phyloP scores from a whole-genome alignment of 176 grass and related monocot genomes.

The Dactylis glomerata region DNA sequence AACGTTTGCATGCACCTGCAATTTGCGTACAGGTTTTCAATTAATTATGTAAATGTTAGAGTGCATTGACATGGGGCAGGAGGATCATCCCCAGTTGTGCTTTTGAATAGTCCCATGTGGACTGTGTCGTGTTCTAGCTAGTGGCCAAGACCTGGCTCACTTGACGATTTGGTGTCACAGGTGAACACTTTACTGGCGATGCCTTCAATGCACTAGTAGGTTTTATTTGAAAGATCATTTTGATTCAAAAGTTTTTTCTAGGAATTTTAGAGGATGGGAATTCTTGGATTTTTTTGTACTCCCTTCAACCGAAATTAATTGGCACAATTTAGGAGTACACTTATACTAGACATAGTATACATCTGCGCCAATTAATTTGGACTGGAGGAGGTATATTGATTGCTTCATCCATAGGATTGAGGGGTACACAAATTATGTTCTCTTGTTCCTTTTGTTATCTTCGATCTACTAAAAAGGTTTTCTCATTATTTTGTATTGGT shows the following conservation, averaged over 20 bases:
- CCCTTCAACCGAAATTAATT: too few relatives aligned
- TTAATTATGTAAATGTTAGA: not conserved
- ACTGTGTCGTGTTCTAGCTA: conserved; percentile 21
- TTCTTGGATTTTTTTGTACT: too few relatives aligned
- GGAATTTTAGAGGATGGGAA: not conserved
- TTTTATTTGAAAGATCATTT: not conserved
- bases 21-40: not conserved
- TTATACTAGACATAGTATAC: too few relatives aligned
- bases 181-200: not conserved
- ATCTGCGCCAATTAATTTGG: too few relatives aligned
- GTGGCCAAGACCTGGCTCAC: not conserved
- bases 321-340: too few relatives aligned
- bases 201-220: not conserved
- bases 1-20: not conserved
- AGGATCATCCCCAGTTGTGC: not conserved
- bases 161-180: not conserved
- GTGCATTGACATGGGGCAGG: not conserved
- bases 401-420: too few relatives aligned
- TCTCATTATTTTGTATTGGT: too few relatives aligned
- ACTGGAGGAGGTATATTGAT: too few relatives aligned
- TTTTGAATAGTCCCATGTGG: not conserved
- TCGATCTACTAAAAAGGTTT: too few relatives aligned
- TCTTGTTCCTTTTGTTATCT: too few relatives aligned
- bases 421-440: too few relatives aligned
- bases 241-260: not conserved